Base-by-base conservation (phyloP, 805 yeast species). In the Wickerhamiella parazyma region DNA sequence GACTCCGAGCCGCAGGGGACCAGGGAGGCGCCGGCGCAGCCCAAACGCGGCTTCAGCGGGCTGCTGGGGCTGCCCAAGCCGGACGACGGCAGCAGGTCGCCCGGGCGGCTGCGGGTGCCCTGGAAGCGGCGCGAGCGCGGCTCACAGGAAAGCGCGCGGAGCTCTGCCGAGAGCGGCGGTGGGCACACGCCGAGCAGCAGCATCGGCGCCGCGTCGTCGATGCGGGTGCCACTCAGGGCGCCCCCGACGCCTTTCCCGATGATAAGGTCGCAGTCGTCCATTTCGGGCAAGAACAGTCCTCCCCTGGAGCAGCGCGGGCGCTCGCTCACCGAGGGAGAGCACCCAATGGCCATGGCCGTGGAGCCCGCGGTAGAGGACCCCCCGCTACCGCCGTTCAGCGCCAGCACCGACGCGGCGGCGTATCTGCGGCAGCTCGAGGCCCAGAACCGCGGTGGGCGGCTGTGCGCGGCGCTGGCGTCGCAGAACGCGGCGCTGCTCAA, bases 401-500 rank as follows among this genome's bases (percentile, higher is more conserved):
- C 31, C 21, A 25, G 21, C n/a, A 33, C 33, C 20, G 43, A 40
- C 20, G 33, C 17, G 14, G 12, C 24, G 4, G 33, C 22, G 16
- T 40, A 33, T 33, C 21, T 39, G 20, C 17, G 21, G n/a, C 33
- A 17, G 8, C 12, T 40, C 26, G 43, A 25, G 14, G 24, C 25
- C 8, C 38, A 40, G 24, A 33, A 24, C 18, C 5, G 38, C 4
- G 49, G 43, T 14, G 28, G 41, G 7, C 24, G 38, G 31, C 36
- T 52, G 6, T 49, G 55, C 33, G 52, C 48, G 6, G 29, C 46
- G 34, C 48, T 53, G 17, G 54, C 57, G 10, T 24, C 36, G 21
- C 50, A 45, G 6, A 8, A 33, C 19, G 28, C 41, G 34, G 20
- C 38, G 7, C 49, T 48, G 10, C 44, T 40, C 3, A 10, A 16